Percentiles rank a stretch among this genome's conserved stretches.
Conservation (phyloP, 176 grass and related monocot genomes). For the Pontederia paniculata region DNA sequence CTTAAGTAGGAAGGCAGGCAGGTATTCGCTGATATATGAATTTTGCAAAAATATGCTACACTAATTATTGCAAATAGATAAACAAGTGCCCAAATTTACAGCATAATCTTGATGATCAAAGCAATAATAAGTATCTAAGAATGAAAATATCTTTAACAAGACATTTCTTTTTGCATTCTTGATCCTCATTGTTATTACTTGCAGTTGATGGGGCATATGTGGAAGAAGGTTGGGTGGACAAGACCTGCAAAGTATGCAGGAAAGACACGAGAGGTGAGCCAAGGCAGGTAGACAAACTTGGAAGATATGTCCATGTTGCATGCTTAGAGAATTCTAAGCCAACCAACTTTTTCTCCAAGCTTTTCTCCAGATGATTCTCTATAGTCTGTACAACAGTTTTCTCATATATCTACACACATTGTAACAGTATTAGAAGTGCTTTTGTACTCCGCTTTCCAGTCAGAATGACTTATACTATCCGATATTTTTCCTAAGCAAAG, state of each 20-base stretch:
- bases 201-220: slow-evolving; percentile 76
- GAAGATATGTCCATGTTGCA: slow-evolving; percentile 69
- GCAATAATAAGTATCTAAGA: too few relatives aligned
- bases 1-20: too few relatives aligned
- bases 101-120: too few relatives aligned
- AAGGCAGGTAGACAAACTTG: slow-evolving; percentile 81
- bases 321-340: slow-evolving; percentile 66
- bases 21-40: too few relatives aligned
- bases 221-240: slow-evolving; percentile 97
- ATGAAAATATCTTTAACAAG: too few relatives aligned
- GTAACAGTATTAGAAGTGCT: too few relatives aligned
- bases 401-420: too few relatives aligned
- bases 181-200: not conserved
- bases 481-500: too few relatives aligned
- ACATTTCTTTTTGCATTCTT: not conserved
- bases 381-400: not conserved
- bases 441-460: too few relatives aligned
- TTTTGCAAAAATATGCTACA: not conserved
- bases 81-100: too few relatives aligned
- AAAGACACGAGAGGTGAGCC: slow-evolving; percentile 75
- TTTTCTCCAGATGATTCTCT: slow-evolving; percentile 45
- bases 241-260: slow-evolving; percentile 93
- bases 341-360: slow-evolving; percentile 57
- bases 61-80: not conserved
- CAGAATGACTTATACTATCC: too few relatives aligned